Evolutionary conservation across 2,329 filamentous ascomycete species (phyloP), one percentile per base, ranked within the genome.

Genomic region (Mycocentrospora acerina): DNA sequence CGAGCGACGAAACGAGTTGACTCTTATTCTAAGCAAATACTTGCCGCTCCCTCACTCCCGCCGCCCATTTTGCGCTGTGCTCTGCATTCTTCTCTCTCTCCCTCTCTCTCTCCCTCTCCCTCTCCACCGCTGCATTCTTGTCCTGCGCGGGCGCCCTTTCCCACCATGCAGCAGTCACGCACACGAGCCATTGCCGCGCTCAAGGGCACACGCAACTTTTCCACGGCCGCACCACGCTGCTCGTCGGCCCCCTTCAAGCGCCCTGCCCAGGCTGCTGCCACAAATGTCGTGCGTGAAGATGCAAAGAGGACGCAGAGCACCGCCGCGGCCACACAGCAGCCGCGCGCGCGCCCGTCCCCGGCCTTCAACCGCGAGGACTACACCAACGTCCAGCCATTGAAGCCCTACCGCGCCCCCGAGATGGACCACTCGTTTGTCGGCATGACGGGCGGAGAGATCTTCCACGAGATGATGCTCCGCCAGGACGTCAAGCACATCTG

Each of bases 381-480:
- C 36, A 51, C 35, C 37, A 62, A 71, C 56, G 66, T 72, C 37
- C 69, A 72, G 52, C 72, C 72, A 28, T 57, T 75, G 53, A 66
- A 68, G 60, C 71, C 70, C 36, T 74, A 69, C 61, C 62, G 66
- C 43, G 63, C 69, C 37, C 72, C 69, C 15, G 72, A 75, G 53
- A 73, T 77, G 72, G 74, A 76, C 60, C 73, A 77, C 55, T 74
- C 71, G 44, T 95, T 97, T 70, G 89, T 97, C 62, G 91, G 91
- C 49, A 91, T 90, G 78, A 95, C 83, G 33, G 91, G 93, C 64
- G 93, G 93, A 64, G 85, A 96, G 71, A 96, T 97, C 58, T 95
- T 97, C 71, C 90, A 97, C 70, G 91, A 97, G 73, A 97, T 97
- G 91, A 96, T 98, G 90, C 78, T 95, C 46, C 80, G 91, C 62